Percentiles rank a stretch among this genome's conserved stretches.
These are phyloP conservation scores for Chaetomium olivaceum DNA, from an alignment of 2,329 filamentous ascomycete species.

Conservation along the genomic window DNA sequence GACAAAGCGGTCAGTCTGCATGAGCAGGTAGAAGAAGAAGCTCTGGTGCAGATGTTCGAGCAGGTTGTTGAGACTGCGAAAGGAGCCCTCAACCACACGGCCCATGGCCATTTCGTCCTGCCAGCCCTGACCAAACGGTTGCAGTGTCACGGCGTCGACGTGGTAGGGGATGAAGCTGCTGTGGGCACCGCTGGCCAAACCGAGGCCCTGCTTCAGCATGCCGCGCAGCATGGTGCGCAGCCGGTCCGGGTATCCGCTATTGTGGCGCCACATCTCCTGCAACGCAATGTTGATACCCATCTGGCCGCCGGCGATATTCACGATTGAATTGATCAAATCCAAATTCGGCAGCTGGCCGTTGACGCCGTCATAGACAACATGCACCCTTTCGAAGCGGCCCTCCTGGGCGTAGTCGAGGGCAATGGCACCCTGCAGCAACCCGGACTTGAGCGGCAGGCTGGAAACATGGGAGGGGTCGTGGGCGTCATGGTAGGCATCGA, in stretches of 20 bases:
- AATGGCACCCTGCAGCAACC: slow-evolving; percentile 86
- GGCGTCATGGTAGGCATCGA: slow-evolving; percentile 93
- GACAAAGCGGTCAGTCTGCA: slow-evolving; percentile 89
- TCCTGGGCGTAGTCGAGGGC: slow-evolving; percentile 92
- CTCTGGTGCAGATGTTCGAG: slow-evolving; percentile 97
- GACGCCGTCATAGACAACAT: slow-evolving; percentile 91
- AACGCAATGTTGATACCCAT: slow-evolving; percentile 85
- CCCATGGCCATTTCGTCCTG: slow-evolving; percentile 98
- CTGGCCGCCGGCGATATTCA: slow-evolving; percentile 82
- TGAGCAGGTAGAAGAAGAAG: slow-evolving; percentile 97
- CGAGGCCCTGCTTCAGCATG: slow-evolving; percentile 88
- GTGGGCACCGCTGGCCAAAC: slow-evolving; percentile 85
- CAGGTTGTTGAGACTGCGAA: slow-evolving; percentile 92
- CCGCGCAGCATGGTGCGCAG: slow-evolving; percentile 86
- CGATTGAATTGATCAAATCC: slow-evolving; percentile 92
- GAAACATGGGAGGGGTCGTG: slow-evolving; percentile 71
- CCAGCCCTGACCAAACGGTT: slow-evolving; percentile 88
- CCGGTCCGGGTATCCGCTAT: slow-evolving; percentile 76
- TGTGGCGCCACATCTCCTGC: slow-evolving; percentile 82
- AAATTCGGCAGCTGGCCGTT: slow-evolving; percentile 96
- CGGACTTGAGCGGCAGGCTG: slow-evolving; percentile 83
- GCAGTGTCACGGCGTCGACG: slow-evolving; percentile 91
- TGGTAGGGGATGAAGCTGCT: slow-evolving; percentile 98
- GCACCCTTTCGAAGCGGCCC: slow-evolving; percentile 79
- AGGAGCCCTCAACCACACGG: slow-evolving; percentile 83